Base-by-base conservation (phyloP, 306 rosid genomes). In the Trifolium repens region DNA sequence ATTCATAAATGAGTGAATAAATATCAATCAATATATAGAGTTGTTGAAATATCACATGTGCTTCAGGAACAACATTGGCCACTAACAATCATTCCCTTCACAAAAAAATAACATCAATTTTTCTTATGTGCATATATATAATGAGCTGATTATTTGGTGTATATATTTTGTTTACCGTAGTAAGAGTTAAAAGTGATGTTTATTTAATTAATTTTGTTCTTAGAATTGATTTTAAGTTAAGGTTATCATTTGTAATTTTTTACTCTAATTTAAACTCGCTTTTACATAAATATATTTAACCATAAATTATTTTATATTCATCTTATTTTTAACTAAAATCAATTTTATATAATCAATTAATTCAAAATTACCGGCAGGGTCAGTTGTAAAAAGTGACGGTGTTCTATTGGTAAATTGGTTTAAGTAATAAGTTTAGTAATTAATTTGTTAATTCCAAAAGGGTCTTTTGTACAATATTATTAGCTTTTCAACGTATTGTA, bases 11-110 rank as follows among this genome's bases (percentile, higher is more conserved):
- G 1, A 52, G 1, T 6, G 13, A 27, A 60, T 13, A 30, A 11
- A 40, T 19, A 40, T 19, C 5, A 66, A 42, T 39, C 14, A 65
- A 54, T 26, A 37, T 30, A 78, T 40, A 27, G 32, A 32, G 65
- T 81, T 15, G 89, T 79, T 88, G 82, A 78, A 70, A 83, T 65
- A 89, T 86, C 89, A 72, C 77, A 77, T 67, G 82, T 15, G 16
- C 12, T 69, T 55, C 57, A 32, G 14, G 27, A 78, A 74, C 84
- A 59, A 19, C 69, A 55, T 26, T 78, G 67, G 27, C 88, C 84
- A 27, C 80, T 78, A 42, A 67, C 77, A 76, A 87, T 86, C 85
- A 86, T 87, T 80, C 37, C 52, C 69, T 40, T 64, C 39, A 78
- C 69, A 67, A 7, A 75, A 7, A 75, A 49, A 68, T 22, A 9